Evolutionary conservation across 2,329 filamentous ascomycete genomes (phyloP).

Genomic region (Trichoderma gracile): DNA sequence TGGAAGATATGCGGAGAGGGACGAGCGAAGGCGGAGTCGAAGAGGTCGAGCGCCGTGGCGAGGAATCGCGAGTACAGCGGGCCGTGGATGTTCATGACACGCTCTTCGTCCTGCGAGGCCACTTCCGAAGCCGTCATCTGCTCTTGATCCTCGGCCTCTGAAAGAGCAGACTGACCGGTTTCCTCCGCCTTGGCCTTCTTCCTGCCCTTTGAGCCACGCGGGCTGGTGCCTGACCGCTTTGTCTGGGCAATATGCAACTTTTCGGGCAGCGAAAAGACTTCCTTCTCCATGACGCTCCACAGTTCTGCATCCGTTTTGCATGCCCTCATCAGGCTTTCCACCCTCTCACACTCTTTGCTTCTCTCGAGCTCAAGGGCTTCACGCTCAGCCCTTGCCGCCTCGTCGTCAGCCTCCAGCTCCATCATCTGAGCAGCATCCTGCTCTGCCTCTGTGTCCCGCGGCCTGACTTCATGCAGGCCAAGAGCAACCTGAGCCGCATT

Average conservation of each 20-base stretch:
- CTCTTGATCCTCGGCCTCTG: slow-evolving; percentile 26
- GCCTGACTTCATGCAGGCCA: slow-evolving; percentile 41
- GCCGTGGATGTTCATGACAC: slow-evolving; percentile 59
- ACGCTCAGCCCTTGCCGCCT: slow-evolving; percentile 40
- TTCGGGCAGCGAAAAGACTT: slow-evolving; percentile 64
- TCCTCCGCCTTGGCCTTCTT: slow-evolving; percentile 2
- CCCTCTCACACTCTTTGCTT: slow-evolving; percentile 50
- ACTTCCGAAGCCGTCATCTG: not conserved
- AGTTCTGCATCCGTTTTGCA: slow-evolving; percentile 63
- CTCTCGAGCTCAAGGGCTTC: slow-evolving; percentile 42
- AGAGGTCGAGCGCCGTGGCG: slow-evolving; percentile 55
- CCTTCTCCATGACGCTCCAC: slow-evolving; percentile 65
- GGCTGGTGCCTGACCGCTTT: not conserved
- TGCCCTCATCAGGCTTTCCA: slow-evolving; percentile 55
- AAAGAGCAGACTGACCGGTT: not conserved
- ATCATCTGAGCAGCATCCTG: slow-evolving; percentile 30
- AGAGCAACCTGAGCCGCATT: slow-evolving; percentile 44
- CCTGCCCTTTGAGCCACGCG: slow-evolving; percentile 24
- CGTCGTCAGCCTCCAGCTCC: slow-evolving; percentile 38
- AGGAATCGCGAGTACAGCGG: slow-evolving; percentile 66
- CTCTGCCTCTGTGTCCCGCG: slow-evolving; percentile 30
- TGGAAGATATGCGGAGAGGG: slow-evolving; percentile 61
- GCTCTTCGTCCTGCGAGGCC: slow-evolving; percentile 30
- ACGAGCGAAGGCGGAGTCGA: slow-evolving; percentile 58
- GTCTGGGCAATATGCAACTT: slow-evolving; percentile 54